Evolutionary conservation across 371 early-diverging fungal species (phyloP), one percentile per base, ranked within the genome.

Genomic region (Mortierella sp.): DNA sequence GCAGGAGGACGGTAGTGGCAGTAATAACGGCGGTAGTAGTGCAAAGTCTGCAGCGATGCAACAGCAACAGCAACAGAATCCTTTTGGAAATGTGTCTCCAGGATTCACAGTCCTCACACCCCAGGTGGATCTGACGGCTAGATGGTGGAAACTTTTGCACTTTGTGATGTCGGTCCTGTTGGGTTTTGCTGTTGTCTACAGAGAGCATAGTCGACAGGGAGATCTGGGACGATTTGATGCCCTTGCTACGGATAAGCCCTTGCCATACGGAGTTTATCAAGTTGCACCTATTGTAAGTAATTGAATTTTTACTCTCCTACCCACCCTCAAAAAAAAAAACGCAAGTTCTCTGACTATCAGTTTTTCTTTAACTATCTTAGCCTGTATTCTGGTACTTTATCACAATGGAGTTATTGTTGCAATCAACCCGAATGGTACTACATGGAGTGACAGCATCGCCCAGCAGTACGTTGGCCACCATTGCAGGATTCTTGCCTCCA

Each of bases 331-430:
- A 43, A 43, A 43, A 43, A 43, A 43, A 43, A 43, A 12, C 2
- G 5, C 2, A 43, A 12, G 9, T 39, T 6, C 39, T 39, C 39
- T 39, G 9, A 43, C 1, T 5, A 14, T 3, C 2, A 40, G 60
- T 40, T 66, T 18, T 67, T 39, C 51, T 37, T 32, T 28, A 49
- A 11, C 12, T 28, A 47, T 14, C 18, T 4, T 76, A 90, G 89
- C 86, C 90, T 40, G 72, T 89, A 49, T 91, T 91, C 73, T 91
- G 91, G 91, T 90, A 91, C 66, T 91, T 90, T 85, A 73, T 86
- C 8, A 87, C 88, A 2, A 62, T 89, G 54, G 89, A 91, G 54
- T 52, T 91, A 39, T 67, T 87, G 22, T 57, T 91, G 59, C 91
- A 90, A 59, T 84, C 90, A 14, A 85, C 89, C 0, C 78, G 89